A percentile compares a stretch with the other conserved stretches of the same genome.
These are phyloP conservation scores for Juglanconis sp. DNA, from an alignment of 2,329 filamentous ascomycete genomes.

Conservation along the genomic window DNA sequence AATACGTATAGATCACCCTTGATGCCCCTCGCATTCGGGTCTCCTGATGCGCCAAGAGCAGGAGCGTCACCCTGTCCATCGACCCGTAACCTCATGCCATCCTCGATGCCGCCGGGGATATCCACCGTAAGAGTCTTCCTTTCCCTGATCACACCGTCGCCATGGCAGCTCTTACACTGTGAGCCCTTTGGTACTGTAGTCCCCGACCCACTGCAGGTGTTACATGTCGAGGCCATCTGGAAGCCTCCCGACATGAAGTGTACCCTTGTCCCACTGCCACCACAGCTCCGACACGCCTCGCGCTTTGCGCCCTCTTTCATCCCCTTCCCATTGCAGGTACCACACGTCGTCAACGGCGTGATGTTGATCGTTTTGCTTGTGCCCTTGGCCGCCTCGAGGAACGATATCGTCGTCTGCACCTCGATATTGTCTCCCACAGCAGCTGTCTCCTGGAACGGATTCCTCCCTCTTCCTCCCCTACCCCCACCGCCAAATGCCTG, in stretches of 20 bases:
- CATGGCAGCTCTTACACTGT: constrained; percentile 76
- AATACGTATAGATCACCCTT: constrained; percentile 89
- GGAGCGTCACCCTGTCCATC: constrained; percentile 85
- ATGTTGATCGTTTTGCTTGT: constrained; percentile 84
- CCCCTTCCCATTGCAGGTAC: constrained; percentile 78
- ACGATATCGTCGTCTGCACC: constrained; percentile 86
- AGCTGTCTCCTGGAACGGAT: constrained; percentile 69
- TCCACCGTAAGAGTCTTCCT: constrained; percentile 81
- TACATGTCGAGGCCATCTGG: constrained; percentile 91
- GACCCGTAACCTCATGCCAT: constrained; percentile 88
- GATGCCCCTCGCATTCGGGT: constrained; percentile 61
- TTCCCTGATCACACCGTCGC: constrained; percentile 81
- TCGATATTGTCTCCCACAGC: constrained; percentile 95
- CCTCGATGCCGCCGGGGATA: constrained; percentile 92
- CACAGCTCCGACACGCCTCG: constrained; percentile 73
- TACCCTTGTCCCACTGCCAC: constrained; percentile 81
- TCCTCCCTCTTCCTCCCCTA: constrained; percentile 46
- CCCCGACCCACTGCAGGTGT: constrained; percentile 75
- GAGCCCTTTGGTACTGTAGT: constrained; percentile 72
- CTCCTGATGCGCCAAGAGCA: constrained; percentile 65
- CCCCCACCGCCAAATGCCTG: constrained; percentile 67
- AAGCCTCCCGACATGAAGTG: constrained; percentile 91
- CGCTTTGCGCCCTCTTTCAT: constrained; percentile 77
- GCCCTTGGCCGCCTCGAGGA: constrained; percentile 94
- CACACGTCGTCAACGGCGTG: constrained; percentile 76